These are phyloP conservation scores for Monosporascus sp. DNA, from an alignment of 2,329 filamentous ascomycete species.

Conservation along the genomic window DNA sequence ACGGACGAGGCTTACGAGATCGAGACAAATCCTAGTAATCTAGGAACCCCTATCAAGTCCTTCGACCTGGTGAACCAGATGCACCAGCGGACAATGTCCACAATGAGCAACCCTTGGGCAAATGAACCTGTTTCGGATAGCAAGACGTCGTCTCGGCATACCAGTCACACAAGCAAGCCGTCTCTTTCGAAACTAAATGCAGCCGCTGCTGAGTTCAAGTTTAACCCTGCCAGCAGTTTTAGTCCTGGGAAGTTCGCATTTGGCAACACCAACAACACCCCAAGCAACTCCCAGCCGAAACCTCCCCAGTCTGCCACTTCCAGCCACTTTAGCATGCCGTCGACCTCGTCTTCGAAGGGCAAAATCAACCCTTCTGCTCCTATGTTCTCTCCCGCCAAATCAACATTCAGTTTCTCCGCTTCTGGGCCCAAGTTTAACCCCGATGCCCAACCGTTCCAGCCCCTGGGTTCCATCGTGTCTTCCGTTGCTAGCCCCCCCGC, in stretches of 20 bases:
- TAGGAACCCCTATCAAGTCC: conserved; percentile 57
- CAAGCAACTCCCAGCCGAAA: conserved; percentile 39
- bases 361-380: conserved; percentile 67
- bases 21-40: conserved; percentile 68
- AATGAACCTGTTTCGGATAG: conserved; percentile 39
- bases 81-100: conserved; percentile 53
- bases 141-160: conserved; percentile 32
- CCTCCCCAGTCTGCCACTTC: conserved; percentile 30
- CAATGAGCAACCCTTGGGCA: conserved; percentile 59
- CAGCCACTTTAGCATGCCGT: conserved; percentile 38
- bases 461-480: conserved; percentile 43
- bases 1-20: conserved; percentile 58
- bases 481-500: conserved; percentile 41
- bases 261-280: conserved; percentile 28
- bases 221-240: conserved; percentile 53
- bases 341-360: conserved; percentile 26
- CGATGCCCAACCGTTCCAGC: conserved; percentile 72
- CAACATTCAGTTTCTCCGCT: conserved; percentile 50
- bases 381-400: conserved; percentile 64
- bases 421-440: conserved; percentile 66
- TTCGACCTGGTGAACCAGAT: conserved; percentile 42
- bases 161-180: conserved; percentile 62
- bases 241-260: conserved; percentile 48
- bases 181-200: conserved; percentile 82
- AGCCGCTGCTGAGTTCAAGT: conserved; percentile 82